Evolutionary conservation across 768 basidiomycete species (phyloP).

Genomic region (Mycena belliarum): DNA sequence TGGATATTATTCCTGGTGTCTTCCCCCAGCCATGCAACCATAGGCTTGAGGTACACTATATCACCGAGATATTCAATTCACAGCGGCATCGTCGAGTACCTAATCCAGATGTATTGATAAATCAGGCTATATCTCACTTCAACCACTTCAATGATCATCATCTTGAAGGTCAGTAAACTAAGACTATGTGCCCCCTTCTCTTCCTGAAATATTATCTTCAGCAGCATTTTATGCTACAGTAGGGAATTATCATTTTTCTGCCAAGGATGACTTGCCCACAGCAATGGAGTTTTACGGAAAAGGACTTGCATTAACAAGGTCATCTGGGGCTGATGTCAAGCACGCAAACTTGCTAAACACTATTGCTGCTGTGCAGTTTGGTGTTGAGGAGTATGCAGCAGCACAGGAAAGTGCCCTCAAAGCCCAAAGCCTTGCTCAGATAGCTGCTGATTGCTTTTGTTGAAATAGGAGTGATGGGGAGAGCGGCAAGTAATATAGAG

Average conservation of each 20-base stretch:
- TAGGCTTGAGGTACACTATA: background rate
- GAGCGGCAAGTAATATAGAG: too few relatives aligned
- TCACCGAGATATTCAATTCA: background rate
- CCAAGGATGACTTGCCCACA: background rate
- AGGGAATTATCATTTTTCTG: background rate
- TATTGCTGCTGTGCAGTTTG: background rate
- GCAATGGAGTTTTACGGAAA: background rate
- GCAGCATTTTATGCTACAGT: background rate
- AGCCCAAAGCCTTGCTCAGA: background rate
- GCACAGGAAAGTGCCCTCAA: background rate
- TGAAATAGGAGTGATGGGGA: too few relatives aligned
- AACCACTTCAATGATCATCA: background rate
- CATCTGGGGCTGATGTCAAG: background rate
- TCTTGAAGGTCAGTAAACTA: too few relatives aligned
- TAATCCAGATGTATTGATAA: background rate
- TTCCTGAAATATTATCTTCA: background rate
- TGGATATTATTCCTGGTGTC: background rate
- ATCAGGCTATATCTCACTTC: background rate
- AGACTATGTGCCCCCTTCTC: too few relatives aligned
- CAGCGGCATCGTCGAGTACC: background rate
- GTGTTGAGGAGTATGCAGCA: background rate
- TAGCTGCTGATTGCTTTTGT: background rate
- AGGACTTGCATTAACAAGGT: background rate
- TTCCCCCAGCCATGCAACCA: background rate
- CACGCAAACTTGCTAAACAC: background rate